Percentiles rank a stretch among this genome's conserved stretches.
phyloP scores from a whole-genome alignment of 495 filamentous ascomycete genomes.

The Cercophora scortea region DNA sequence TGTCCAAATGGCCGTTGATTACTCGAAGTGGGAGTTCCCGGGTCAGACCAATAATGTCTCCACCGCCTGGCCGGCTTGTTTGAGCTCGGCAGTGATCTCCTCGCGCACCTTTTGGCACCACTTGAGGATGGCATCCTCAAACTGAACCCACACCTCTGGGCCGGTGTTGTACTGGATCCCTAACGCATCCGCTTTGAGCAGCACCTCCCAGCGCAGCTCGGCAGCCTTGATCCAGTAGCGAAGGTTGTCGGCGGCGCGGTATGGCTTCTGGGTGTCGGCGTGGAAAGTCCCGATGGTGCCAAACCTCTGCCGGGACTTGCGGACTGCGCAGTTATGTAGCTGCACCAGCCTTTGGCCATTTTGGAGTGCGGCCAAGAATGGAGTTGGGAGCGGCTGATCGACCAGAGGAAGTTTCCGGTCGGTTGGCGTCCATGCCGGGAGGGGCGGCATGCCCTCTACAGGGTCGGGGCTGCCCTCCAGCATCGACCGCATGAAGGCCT shows the following conservation, averaged over 20 bases:
- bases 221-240: conserved; percentile 94
- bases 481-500: conserved; percentile 68
- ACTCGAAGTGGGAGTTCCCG: too few relatives aligned
- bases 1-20: too few relatives aligned
- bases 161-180: conserved; percentile 67
- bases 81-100: conserved; percentile 52
- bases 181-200: conserved; percentile 77
- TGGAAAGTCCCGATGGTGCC: conserved; percentile 87
- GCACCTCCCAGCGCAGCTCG: conserved; percentile 86
- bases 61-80: neutral
- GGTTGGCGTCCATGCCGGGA: conserved; percentile 66
- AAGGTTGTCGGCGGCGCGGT: conserved; percentile 87
- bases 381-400: conserved; percentile 49
- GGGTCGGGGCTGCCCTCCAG: conserved; percentile 27
- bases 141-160: conserved; percentile 62
- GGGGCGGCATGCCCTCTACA: conserved; percentile 26
- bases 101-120: conserved; percentile 73
- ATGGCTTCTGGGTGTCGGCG: conserved; percentile 85
- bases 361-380: conserved; percentile 64
- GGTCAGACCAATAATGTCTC: too few relatives aligned
- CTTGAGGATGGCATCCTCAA: conserved; percentile 69
- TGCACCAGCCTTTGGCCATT: conserved; percentile 76
- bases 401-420: conserved; percentile 23
- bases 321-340: conserved; percentile 81
- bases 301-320: conserved; percentile 76